Percentiles rank a stretch among this genome's conserved stretches.
These are phyloP conservation scores for Paracorniculantispora psalliotae DNA, from an alignment of 2,329 filamentous ascomycete genomes.

Conservation along the genomic window DNA sequence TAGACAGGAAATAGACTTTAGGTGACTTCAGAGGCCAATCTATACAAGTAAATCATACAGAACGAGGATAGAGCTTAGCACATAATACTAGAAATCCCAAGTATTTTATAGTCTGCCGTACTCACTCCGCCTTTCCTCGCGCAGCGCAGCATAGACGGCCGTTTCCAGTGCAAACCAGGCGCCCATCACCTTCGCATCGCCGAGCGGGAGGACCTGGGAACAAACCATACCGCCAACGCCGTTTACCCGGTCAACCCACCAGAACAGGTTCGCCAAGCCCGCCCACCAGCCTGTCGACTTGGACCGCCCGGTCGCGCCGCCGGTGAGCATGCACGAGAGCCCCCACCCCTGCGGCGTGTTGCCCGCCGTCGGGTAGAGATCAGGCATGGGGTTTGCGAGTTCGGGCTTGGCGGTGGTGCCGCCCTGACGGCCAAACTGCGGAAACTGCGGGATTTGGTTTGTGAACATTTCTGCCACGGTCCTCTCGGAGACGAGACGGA, in stretches of 20 bases:
- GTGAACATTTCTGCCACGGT: slow-evolving; percentile 61
- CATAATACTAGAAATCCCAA: neutral
- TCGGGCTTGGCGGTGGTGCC: slow-evolving; percentile 44
- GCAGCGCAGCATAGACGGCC: slow-evolving; percentile 29
- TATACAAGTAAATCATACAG: too few relatives aligned
- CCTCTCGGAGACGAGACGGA: slow-evolving; percentile 47
- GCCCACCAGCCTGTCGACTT: slow-evolving; percentile 51
- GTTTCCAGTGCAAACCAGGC: slow-evolving; percentile 37
- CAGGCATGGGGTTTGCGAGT: slow-evolving; percentile 41
- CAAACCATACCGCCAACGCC: slow-evolving; percentile 50
- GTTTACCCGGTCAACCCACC: slow-evolving; percentile 58
- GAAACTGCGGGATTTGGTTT: slow-evolving; percentile 55
- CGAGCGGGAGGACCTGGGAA: slow-evolving; percentile 48
- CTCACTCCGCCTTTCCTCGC: neutral
- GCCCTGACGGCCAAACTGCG: slow-evolving; percentile 43
- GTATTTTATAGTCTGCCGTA: too few relatives aligned
- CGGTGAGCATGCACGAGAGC: slow-evolving; percentile 51
- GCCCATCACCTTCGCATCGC: slow-evolving; percentile 34
- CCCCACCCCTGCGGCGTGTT: slow-evolving; percentile 61
- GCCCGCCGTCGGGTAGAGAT: slow-evolving; percentile 42
- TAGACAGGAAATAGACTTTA: too few relatives aligned
- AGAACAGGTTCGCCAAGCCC: slow-evolving; percentile 55
- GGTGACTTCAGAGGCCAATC: too few relatives aligned
- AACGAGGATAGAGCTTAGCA: too few relatives aligned
- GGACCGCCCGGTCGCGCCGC: slow-evolving; percentile 47